Evolutionary conservation across 2,329 filamentous ascomycete species (phyloP).

Genomic region (Aspergillus ustus): DNA sequence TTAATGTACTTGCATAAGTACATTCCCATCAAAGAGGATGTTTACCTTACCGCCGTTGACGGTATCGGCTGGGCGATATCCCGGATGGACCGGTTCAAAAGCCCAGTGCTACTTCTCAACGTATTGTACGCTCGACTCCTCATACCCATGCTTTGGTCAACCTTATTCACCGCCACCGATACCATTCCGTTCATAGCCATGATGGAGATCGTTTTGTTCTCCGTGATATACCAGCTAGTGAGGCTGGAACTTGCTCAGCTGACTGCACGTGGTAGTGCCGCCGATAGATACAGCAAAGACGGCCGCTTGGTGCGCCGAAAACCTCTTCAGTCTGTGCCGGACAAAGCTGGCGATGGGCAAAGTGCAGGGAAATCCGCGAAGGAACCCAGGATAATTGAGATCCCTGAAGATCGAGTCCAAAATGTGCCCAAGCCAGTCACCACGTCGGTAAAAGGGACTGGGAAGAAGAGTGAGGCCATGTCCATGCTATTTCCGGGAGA

Average conservation of each 20-base stretch:
- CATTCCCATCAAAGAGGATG: conserved; percentile 5
- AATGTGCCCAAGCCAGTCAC: background rate
- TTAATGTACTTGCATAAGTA: conserved; percentile 13
- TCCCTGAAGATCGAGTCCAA: conserved; percentile 8
- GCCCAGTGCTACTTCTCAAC: conserved; percentile 12
- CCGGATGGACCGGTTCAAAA: conserved; percentile 11
- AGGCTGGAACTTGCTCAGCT: conserved; percentile 8
- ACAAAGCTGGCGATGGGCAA: background rate
- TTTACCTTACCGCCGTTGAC: background rate
- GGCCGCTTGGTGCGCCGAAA: conserved; percentile 5
- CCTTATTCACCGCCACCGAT: conserved; percentile 8
- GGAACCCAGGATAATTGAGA: conserved; percentile 10
- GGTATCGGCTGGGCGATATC: conserved; percentile 2
- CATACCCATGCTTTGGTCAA: conserved; percentile 17
- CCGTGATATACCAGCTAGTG: conserved; percentile 12
- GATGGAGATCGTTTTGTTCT: conserved; percentile 13
- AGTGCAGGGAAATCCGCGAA: background rate
- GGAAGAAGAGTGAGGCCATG: conserved; percentile 3
- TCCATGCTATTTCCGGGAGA: conserved; percentile 5
- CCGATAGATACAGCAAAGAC: conserved; percentile 1
- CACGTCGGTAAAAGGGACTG: background rate
- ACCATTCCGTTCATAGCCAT: conserved; percentile 9
- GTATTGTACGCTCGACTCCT: conserved; percentile 11
- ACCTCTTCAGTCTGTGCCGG: background rate
- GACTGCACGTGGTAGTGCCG: background rate